These are phyloP conservation scores for Leishmania lainsoni DNA, from an alignment of 208 protist genomes.

Conservation along the genomic window DNA sequence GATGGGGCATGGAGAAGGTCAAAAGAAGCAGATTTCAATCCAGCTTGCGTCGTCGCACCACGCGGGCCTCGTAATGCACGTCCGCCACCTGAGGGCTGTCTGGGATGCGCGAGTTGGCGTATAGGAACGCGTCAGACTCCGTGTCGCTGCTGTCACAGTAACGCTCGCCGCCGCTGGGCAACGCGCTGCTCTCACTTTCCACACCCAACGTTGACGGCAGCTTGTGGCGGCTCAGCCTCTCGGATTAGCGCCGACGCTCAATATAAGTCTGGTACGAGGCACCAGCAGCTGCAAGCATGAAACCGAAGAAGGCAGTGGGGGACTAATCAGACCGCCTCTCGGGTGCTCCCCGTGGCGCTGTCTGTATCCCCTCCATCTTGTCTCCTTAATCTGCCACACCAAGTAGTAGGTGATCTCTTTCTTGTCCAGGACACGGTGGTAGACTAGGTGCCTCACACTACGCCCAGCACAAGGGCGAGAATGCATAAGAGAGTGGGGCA, in stretches of 20 bases:
- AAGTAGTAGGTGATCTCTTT: neutral
- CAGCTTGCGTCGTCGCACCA: neutral
- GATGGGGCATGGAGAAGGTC: slow-evolving; percentile 21
- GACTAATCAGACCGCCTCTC: neutral
- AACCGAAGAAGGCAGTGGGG: slow-evolving; percentile 2
- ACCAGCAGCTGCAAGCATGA: slow-evolving; percentile 15
- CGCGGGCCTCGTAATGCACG: slow-evolving; percentile 13
- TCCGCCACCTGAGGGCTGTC: neutral
- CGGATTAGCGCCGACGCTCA: neutral
- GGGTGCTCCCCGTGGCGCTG: neutral
- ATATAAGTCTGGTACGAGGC: neutral
- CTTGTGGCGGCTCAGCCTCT: slow-evolving; percentile 5
- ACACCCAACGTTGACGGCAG: neutral
- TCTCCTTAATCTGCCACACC: slow-evolving; percentile 13
- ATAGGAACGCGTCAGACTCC: slow-evolving; percentile 5
- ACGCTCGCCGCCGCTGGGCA: neutral
- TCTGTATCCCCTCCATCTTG: neutral
- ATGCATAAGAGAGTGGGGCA: slow-evolving; percentile 6
- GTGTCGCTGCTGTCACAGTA: neutral
- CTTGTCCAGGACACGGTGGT: neutral
- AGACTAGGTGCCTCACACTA: slow-evolving; percentile 9
- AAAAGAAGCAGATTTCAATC: slow-evolving; percentile 9
- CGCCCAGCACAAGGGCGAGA: slow-evolving; percentile 2
- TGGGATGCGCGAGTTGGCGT: neutral
- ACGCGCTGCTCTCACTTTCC: neutral